Percentiles rank a stretch among this genome's conserved stretches.
These are phyloP conservation scores for Aspergillus ibericus DNA, from an alignment of 2,329 filamentous ascomycete genomes.

Conservation along the genomic window DNA sequence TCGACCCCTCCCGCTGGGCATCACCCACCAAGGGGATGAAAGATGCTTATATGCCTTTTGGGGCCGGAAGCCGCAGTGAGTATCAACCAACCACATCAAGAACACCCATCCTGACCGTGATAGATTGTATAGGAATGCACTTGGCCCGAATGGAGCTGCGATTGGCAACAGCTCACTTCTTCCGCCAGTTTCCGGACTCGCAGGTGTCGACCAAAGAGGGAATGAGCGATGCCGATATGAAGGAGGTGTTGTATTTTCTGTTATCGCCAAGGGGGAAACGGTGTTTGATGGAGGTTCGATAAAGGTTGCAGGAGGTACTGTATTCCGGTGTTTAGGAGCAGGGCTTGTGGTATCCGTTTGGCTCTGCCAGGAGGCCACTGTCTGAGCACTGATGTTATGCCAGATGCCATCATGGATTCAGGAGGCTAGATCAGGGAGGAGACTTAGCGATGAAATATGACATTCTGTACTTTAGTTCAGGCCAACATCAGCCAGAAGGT, in stretches of 20 bases:
- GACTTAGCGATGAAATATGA: too few relatives aligned
- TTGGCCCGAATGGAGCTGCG: constrained; percentile 62
- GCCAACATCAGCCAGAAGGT: too few relatives aligned
- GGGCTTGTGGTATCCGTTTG: background rate
- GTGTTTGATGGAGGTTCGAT: background rate
- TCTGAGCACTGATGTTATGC: background rate
- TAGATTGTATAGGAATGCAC: constrained; percentile 66
- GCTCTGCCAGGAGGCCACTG: background rate
- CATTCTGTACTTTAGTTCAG: too few relatives aligned
- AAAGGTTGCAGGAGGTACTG: background rate
- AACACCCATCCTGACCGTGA: background rate
- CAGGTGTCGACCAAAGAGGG: constrained; percentile 21
- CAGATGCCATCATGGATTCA: too few relatives aligned
- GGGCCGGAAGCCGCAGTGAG: constrained; percentile 61
- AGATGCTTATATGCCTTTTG: constrained; percentile 66
- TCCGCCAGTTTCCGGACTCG: constrained; percentile 37
- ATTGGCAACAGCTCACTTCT: constrained; percentile 54
- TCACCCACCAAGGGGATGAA: constrained; percentile 42
- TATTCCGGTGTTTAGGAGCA: background rate
- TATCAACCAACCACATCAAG: background rate
- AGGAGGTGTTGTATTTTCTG: constrained; percentile 8
- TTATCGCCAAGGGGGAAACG: background rate
- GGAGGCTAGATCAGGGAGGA: too few relatives aligned
- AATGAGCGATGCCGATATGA: constrained; percentile 42
- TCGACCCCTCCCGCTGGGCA: constrained; percentile 30